These are phyloP conservation scores for Lactifluus subvellereus DNA, from an alignment of 768 basidiomycete species.

Conservation along the genomic window DNA sequence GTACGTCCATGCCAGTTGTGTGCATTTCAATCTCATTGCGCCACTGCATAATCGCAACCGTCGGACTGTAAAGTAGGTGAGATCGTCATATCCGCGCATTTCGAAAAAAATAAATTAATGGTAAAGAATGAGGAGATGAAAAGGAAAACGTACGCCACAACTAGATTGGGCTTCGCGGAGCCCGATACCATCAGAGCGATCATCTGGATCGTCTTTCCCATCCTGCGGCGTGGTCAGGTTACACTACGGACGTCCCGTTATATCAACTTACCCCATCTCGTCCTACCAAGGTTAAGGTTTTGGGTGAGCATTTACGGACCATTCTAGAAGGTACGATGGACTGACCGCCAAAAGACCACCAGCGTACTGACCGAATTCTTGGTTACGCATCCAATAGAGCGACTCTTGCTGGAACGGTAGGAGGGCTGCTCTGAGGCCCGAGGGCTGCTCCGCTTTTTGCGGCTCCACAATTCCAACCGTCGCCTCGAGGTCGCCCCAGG, in stretches of 20 bases:
- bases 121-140: background rate
- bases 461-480: slow-evolving; percentile 58
- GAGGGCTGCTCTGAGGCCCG: slow-evolving; percentile 74
- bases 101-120: background rate
- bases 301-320: slow-evolving; percentile 6
- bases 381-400: slow-evolving; percentile 92
- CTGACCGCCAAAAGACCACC: slow-evolving; percentile 90
- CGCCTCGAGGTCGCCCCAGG: slow-evolving; percentile 83
- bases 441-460: slow-evolving; percentile 69
- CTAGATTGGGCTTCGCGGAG: slow-evolving; percentile 73
- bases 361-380: slow-evolving; percentile 80
- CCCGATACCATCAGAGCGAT: slow-evolving; percentile 85
- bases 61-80: slow-evolving; percentile 33
- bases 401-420: slow-evolving; percentile 96
- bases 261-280: slow-evolving; percentile 74
- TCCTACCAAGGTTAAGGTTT: slow-evolving; percentile 44
- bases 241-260: slow-evolving; percentile 5
- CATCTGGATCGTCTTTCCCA: slow-evolving; percentile 97
- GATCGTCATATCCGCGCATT: background rate
- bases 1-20: slow-evolving; percentile 76
- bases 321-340: slow-evolving; percentile 3
- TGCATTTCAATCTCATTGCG: slow-evolving; percentile 86
- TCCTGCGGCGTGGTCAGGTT: slow-evolving; percentile 39
- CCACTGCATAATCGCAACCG: slow-evolving; percentile 73
- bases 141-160: slow-evolving; percentile 67